phyloP scores from a whole-genome alignment of 768 basidiomycete genomes.

The Lanmaoa pseudosensibilis region DNA sequence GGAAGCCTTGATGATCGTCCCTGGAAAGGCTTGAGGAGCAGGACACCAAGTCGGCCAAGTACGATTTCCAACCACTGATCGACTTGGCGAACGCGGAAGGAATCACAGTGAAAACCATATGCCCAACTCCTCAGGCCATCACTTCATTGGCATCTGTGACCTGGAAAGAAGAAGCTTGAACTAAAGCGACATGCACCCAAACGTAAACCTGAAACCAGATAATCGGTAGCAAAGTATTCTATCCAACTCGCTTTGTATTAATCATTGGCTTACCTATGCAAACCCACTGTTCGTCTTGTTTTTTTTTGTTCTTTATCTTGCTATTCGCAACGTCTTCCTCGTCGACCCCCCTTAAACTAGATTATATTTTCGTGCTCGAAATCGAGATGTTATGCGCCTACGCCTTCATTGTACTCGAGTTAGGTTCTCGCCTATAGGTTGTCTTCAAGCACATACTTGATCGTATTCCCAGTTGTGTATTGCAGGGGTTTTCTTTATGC shows the following conservation, averaged over 20 bases:
- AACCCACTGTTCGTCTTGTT: conserved; percentile 6
- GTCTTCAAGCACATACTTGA: neutral
- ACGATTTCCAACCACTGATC: neutral
- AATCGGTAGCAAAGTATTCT: conserved; percentile 23
- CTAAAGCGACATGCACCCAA: conserved; percentile 2
- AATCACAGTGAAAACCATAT: neutral
- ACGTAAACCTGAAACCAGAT: conserved; percentile 15
- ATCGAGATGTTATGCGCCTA: conserved; percentile 5
- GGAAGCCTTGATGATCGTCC: conserved; percentile 51
- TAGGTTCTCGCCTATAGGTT: neutral
- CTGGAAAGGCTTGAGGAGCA: conserved; percentile 23
- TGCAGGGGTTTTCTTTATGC: conserved; percentile 9
- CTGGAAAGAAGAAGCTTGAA: conserved; percentile 3
- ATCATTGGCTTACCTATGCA: conserved; percentile 26
- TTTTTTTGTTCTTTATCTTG: too few relatives aligned
- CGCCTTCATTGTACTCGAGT: neutral
- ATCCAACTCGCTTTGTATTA: conserved; percentile 29
- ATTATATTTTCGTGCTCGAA: conserved; percentile 3
- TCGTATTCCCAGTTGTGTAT: neutral
- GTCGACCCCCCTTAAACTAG: neutral
- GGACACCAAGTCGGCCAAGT: neutral
- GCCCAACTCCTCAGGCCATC: neutral
- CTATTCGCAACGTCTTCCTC: neutral
- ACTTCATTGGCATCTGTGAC: neutral
- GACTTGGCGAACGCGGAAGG: neutral